Base-by-base conservation (phyloP, 306 rosid species). In the Chamaecrista fasciculata region DNA sequence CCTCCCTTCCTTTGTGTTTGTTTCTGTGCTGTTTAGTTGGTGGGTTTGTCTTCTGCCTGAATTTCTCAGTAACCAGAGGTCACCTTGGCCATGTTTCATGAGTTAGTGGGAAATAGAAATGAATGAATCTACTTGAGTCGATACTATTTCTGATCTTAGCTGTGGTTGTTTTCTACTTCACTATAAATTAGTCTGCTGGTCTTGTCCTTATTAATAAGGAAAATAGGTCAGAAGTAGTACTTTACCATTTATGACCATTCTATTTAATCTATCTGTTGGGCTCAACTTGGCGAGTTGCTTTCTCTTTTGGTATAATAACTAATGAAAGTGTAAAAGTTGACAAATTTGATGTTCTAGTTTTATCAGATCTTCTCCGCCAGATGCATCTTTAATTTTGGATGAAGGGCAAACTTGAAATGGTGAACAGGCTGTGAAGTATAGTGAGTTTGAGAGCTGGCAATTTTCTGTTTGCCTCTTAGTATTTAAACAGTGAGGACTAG, bases 51-150 rank as follows among this genome's bases (percentile, higher is more conserved):
- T 34, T 33, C 34, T 39, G 67, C 49, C 62, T 20, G 42, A 56
- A 49, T 62, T 53, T 56, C n/a, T 48, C n/a, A n/a, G n/a, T n/a
- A n/a, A 61, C 42, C 53, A 14, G 73, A 23, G 37, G 18, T 48
- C 44, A 16, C 73, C 31, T 77, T 47, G 46, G 49, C 48, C 2
- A n/a, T n/a, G 20, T 44, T 44, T n/a, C n/a, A n/a, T n/a, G n/a
- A n/a, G 39, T 49, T 78, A 61, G 46, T 14, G 39, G 15, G 60
- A 57, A 61, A 61, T 31, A 40, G 52, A 55, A 61, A 20, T 68
- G 26, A 51, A 50, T 61, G 46, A 14, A 28, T 5, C 23, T 39
- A 11, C 40, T 75, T 25, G 29, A n/a, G 9, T 66, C 21, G 19
- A 3, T 50, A 20, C 44, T 7, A 2, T 50, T 15, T 61, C 26